Conservation (phyloP, 495 filamentous ascomycete genomes). For the Penicillium lividum region DNA sequence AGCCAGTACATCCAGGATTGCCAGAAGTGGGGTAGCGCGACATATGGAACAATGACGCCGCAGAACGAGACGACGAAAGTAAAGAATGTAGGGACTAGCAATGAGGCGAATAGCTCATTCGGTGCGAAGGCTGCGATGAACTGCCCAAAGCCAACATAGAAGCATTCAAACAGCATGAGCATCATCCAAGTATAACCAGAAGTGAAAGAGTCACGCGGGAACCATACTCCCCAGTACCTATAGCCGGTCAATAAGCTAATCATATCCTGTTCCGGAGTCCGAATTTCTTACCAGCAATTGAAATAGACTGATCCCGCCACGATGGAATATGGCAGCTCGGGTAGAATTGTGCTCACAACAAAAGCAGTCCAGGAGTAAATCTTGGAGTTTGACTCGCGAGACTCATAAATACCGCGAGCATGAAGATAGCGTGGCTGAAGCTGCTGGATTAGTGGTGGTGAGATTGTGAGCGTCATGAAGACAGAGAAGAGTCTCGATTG, state of each 20-base stretch:
- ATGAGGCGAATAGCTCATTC: slow-evolving; percentile 68
- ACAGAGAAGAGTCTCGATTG: slow-evolving; percentile 67
- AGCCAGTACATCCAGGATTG: slow-evolving; percentile 69
- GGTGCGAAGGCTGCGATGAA: slow-evolving; percentile 73
- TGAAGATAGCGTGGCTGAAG: slow-evolving; percentile 51
- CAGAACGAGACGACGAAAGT: slow-evolving; percentile 64
- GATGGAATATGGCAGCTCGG: slow-evolving; percentile 55
- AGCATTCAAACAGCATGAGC: slow-evolving; percentile 69
- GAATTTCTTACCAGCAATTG: slow-evolving; percentile 55
- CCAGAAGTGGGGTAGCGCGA: slow-evolving; percentile 59
- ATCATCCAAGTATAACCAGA: slow-evolving; percentile 59
- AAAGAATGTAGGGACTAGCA: slow-evolving; percentile 68
- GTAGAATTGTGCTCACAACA: slow-evolving; percentile 47
- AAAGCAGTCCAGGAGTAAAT: slow-evolving; percentile 57
- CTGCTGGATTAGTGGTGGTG: slow-evolving; percentile 63
- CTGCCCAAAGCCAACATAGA: slow-evolving; percentile 73
- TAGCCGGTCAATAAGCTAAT: not conserved
- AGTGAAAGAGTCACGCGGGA: slow-evolving; percentile 52
- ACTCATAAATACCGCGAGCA: slow-evolving; percentile 48
- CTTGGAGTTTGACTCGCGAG: slow-evolving; percentile 51
- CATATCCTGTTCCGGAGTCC: not conserved
- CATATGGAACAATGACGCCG: slow-evolving; percentile 61
- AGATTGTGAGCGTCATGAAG: slow-evolving; percentile 71
- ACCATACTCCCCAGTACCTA: slow-evolving; percentile 55
- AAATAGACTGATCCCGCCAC: slow-evolving; percentile 54